These are phyloP conservation scores for Colletotrichum truncatum DNA, from an alignment of 2,329 filamentous ascomycete species.

Conservation along the genomic window DNA sequence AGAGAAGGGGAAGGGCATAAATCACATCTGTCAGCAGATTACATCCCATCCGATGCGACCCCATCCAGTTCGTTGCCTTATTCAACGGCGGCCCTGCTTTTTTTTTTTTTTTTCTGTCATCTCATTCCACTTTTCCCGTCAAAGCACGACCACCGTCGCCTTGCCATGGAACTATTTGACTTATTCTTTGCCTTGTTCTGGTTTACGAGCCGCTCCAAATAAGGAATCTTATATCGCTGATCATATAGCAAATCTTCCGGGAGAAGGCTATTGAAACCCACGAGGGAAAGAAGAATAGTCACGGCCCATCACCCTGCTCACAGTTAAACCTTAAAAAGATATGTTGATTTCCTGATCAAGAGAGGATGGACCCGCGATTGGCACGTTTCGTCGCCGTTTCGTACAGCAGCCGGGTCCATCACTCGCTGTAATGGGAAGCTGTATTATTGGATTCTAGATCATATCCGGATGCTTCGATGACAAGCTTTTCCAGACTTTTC, in stretches of 20 bases:
- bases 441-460: background rate
- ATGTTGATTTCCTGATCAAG: too few species aligned
- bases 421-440: background rate
- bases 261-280: too few species aligned
- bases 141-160: background rate
- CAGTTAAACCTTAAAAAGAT: too few species aligned
- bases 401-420: slow-evolving; percentile 5
- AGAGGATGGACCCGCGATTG: too few species aligned
- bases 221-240: slow-evolving; percentile 9
- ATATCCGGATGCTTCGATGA: background rate
- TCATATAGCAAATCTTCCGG: background rate
- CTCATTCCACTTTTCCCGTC: slow-evolving; percentile 25
- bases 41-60: background rate
- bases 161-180: background rate
- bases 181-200: background rate
- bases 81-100: background rate
- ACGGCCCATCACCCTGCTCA: too few species aligned
- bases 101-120: background rate
- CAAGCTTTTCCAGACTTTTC: background rate
- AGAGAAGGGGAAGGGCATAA: too few species aligned
- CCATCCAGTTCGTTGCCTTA: slow-evolving; percentile 19
- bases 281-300: too few species aligned
- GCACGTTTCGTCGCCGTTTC: slow-evolving; percentile 8
- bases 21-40: too few species aligned
- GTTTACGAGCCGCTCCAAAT: background rate